These are phyloP conservation scores for Fibroporia radiculosa DNA, from an alignment of 768 basidiomycete genomes.

Conservation along the genomic window DNA sequence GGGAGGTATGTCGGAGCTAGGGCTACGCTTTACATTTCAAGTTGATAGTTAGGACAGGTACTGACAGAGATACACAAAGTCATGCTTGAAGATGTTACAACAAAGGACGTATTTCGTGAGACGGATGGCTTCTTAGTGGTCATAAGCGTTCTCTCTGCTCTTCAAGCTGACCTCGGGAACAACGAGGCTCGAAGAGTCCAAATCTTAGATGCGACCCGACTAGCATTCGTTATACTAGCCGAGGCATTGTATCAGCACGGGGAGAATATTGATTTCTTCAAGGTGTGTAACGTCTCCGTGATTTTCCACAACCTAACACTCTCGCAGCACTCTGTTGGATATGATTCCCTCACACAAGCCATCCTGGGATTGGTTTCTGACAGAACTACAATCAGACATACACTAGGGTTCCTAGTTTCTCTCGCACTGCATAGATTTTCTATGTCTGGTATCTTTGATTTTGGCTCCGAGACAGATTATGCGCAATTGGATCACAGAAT, in stretches of 20 bases:
- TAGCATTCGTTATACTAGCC: constrained; percentile 57
- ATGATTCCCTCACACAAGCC: constrained; percentile 53
- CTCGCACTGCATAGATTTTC: constrained; percentile 62
- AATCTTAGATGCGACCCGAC: constrained; percentile 44
- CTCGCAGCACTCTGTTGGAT: constrained; percentile 51
- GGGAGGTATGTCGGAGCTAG: constrained; percentile 37
- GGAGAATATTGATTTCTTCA: constrained; percentile 56
- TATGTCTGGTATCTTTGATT: constrained; percentile 45
- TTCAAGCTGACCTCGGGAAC: constrained; percentile 27
- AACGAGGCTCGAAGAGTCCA: constrained; percentile 31
- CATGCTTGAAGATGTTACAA: constrained; percentile 54
- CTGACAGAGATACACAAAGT: constrained; percentile 61
- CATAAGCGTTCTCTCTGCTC: constrained; percentile 49
- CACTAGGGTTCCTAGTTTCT: constrained; percentile 60
- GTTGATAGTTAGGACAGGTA: constrained; percentile 31
- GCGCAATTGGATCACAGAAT: constrained; percentile 38
- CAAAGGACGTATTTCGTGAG: constrained; percentile 74
- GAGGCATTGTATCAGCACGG: constrained; percentile 53
- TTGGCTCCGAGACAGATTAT: constrained; percentile 33
- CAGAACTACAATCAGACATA: constrained; percentile 39
- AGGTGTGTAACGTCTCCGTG: constrained; percentile 35
- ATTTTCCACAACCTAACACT: constrained; percentile 1
- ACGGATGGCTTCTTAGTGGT: constrained; percentile 74
- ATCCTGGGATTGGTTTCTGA: constrained; percentile 44
- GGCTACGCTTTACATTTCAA: neutral